Percentiles rank a stretch among this genome's conserved stretches.
Evolutionary conservation across 2,329 filamentous ascomycete genomes (phyloP).

Genomic region (Phialophora expanda): DNA sequence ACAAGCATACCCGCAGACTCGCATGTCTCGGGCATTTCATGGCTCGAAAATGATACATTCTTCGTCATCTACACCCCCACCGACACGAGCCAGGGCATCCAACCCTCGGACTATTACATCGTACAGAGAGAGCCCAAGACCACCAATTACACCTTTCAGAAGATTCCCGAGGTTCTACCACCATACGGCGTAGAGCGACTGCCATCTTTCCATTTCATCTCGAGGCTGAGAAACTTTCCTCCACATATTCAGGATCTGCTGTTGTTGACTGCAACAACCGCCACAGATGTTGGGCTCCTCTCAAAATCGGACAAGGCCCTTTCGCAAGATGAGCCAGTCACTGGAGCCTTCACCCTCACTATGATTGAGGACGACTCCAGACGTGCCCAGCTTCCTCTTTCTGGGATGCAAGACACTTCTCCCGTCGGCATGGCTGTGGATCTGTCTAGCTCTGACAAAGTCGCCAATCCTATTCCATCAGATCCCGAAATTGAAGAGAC

Average conservation of each 20-base stretch:
- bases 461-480: slow-evolving; percentile 75
- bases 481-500: slow-evolving; percentile 81
- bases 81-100: slow-evolving; percentile 52
- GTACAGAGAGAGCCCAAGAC: slow-evolving; percentile 69
- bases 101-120: slow-evolving; percentile 76
- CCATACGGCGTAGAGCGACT: slow-evolving; percentile 69
- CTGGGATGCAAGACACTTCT: slow-evolving; percentile 70
- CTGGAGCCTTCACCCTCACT: slow-evolving; percentile 74
- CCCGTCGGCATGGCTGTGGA: slow-evolving; percentile 82
- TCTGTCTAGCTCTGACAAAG: slow-evolving; percentile 79
- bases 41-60: slow-evolving; percentile 88
- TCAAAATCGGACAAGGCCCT: slow-evolving; percentile 74
- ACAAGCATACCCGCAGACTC: slow-evolving; percentile 67
- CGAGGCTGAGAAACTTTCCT: slow-evolving; percentile 78
- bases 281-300: slow-evolving; percentile 77
- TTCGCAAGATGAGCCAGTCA: slow-evolving; percentile 64
- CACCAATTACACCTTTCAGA: slow-evolving; percentile 71
- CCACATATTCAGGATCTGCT: slow-evolving; percentile 81
- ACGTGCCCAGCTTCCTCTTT: slow-evolving; percentile 76
- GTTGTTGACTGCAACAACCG: slow-evolving; percentile 79
- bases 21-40: slow-evolving; percentile 79
- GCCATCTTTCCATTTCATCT: slow-evolving; percentile 76
- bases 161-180: slow-evolving; percentile 73
- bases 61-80: slow-evolving; percentile 76
- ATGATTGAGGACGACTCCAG: slow-evolving; percentile 74